Conservation (phyloP, 1,139 yeast genomes). For the Geotrichum klebahnii region DNA sequence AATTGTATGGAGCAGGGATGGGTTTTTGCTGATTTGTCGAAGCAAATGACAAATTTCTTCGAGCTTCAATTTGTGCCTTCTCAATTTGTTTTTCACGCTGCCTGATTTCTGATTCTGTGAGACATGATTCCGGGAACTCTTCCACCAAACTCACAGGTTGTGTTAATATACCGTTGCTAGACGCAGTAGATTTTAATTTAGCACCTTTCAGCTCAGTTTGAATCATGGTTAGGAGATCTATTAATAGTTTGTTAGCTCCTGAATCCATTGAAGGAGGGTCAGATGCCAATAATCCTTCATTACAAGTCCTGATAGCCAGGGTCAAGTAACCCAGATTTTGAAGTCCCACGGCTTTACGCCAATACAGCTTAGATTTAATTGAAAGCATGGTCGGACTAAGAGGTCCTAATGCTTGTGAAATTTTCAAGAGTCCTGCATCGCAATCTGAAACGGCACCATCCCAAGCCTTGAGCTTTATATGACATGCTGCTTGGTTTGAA, state of each 20-base stretch:
- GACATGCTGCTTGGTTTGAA: constrained; percentile 84
- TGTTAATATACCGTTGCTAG: neutral
- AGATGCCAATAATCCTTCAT: constrained; percentile 42
- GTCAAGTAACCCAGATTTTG: constrained; percentile 38
- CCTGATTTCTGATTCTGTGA: neutral
- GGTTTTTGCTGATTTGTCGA: neutral
- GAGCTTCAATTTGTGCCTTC: too few relatives aligned
- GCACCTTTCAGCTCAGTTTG: constrained; percentile 23
- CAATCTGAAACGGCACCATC: constrained; percentile 53
- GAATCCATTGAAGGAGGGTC: constrained; percentile 40
- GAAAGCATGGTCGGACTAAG: neutral
- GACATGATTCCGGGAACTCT: neutral
- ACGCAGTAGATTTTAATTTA: neutral
- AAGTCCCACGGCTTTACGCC: constrained; percentile 54
- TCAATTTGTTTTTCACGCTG: neutral
- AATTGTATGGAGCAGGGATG: constrained; percentile 11
- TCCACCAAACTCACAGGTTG: neutral
- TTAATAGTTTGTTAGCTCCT: neutral
- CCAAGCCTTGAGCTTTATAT: constrained; percentile 53
- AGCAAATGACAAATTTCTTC: too few relatives aligned
- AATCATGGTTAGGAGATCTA: constrained; percentile 27
- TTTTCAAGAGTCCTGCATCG: constrained; percentile 46
- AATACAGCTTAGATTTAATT: constrained; percentile 51
- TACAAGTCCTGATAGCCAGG: constrained; percentile 42
- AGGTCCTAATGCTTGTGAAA: too few relatives aligned